Evolutionary conservation across 163 green algal species (phyloP).

Genomic region (Scenedesmus sp.): DNA sequence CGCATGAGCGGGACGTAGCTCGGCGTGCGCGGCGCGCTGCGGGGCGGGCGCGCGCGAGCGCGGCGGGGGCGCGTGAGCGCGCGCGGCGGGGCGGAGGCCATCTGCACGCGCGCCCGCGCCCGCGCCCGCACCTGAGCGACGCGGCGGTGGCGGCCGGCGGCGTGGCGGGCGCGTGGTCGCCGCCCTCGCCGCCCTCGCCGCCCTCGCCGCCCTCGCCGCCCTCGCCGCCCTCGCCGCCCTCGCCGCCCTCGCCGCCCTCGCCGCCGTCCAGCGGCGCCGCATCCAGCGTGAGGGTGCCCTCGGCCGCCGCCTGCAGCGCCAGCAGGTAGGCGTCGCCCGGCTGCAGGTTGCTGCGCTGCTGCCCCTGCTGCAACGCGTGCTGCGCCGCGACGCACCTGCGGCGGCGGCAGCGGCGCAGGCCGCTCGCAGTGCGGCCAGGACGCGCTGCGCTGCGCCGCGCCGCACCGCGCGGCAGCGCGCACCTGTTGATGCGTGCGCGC

Average conservation of each 20-base stretch:
- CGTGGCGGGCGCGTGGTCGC: no score
- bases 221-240: neutral
- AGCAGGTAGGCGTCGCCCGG: slow-evolving; percentile 24
- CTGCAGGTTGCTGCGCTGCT: slow-evolving; percentile 36
- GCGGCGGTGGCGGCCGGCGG: no score
- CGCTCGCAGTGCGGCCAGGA: neutral
- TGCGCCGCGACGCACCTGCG: neutral
- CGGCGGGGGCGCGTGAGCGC: neutral
- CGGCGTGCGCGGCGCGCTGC: slow-evolving; percentile 17
- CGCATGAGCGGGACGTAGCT: slow-evolving; percentile 26
- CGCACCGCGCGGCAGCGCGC: neutral
- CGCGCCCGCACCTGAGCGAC: no score
- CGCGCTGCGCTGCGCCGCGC: neutral
- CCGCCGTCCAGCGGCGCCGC: neutral
- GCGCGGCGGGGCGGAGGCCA: no score
- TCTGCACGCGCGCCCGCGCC: neutral
- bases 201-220: neutral
- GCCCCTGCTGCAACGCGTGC: slow-evolving; percentile 5
- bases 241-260: slow-evolving; percentile 5
- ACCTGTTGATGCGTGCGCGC: slow-evolving; percentile 2
- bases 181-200: neutral
- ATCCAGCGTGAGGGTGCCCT: neutral
- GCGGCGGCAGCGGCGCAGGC: neutral
- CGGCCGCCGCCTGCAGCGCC: slow-evolving; percentile 19
- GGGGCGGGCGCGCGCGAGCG: neutral